Evolutionary conservation across 2,329 filamentous ascomycete species (phyloP).

Genomic region (Cladosporium sp.): DNA sequence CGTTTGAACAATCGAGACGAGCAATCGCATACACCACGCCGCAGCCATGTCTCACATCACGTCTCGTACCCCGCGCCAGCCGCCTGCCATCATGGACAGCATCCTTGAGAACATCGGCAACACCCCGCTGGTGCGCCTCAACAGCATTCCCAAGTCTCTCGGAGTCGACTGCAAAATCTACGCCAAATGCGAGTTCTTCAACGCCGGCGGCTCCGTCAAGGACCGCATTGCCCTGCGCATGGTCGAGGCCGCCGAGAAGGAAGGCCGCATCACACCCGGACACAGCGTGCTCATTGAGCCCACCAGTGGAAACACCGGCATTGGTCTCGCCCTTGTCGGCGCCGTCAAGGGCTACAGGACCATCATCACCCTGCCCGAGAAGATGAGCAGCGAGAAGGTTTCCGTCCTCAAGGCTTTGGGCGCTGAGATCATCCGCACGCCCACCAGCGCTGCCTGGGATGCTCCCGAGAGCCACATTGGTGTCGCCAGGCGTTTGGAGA

Average conservation of each 20-base stretch:
- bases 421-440: slow-evolving; percentile 95
- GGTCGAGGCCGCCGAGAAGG: slow-evolving; percentile 91
- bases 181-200: slow-evolving; percentile 39
- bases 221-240: slow-evolving; percentile 93
- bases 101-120: slow-evolving; percentile 89
- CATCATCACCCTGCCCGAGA: slow-evolving; percentile 97
- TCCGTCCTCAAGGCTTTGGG: slow-evolving; percentile 88
- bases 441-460: slow-evolving; percentile 92
- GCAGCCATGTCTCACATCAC: slow-evolving; percentile 29
- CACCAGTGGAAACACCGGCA: slow-evolving; percentile 96
- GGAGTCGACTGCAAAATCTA: slow-evolving; percentile 68
- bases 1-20: not conserved
- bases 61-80: slow-evolving; percentile 46
- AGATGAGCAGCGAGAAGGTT: slow-evolving; percentile 99
- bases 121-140: slow-evolving; percentile 90
- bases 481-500: slow-evolving; percentile 81
- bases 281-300: slow-evolving; percentile 92
- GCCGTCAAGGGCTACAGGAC: slow-evolving; percentile 98
- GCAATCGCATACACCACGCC: not conserved
- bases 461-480: slow-evolving; percentile 95
- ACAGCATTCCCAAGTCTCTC: slow-evolving; percentile 85
- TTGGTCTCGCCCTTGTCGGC: slow-evolving; percentile 87
- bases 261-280: slow-evolving; percentile 90
- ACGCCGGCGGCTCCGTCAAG: slow-evolving; percentile 81
- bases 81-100: slow-evolving; percentile 57